Conservation (phyloP, 352 stramenopile species). For the Globisporangium radiosum region DNA sequence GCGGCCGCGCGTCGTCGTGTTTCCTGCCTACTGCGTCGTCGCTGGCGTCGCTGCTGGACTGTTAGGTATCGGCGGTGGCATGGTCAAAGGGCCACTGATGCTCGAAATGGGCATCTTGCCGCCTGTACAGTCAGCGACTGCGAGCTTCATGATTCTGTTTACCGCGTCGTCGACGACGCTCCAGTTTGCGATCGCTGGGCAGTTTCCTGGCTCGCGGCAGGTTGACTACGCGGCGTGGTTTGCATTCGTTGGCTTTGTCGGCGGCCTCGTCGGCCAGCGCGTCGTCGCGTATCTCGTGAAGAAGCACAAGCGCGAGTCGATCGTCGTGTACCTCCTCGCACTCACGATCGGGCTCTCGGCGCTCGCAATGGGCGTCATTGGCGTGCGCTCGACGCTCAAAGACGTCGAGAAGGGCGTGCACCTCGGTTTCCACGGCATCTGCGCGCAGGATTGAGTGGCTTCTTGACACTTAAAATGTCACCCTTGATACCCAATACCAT, state of each 20-base stretch:
- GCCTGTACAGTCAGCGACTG: slow-evolving; percentile 85
- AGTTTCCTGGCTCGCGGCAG: slow-evolving; percentile 67
- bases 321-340: slow-evolving; percentile 75
- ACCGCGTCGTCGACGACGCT: slow-evolving; percentile 93
- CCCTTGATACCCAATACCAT: no score
- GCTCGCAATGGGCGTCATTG: slow-evolving; percentile 61
- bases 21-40: slow-evolving; percentile 90
- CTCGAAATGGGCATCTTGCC: slow-evolving; percentile 94
- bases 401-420: slow-evolving; percentile 54
- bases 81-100: slow-evolving; percentile 97
- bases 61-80: slow-evolving; percentile 94
- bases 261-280: slow-evolving; percentile 64
- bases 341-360: slow-evolving; percentile 67
- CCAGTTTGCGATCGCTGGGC: slow-evolving; percentile 76
- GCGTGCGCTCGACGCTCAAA: slow-evolving; percentile 41
- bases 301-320: slow-evolving; percentile 86
- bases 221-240: slow-evolving; percentile 92
- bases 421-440: slow-evolving; percentile 67
- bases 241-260: slow-evolving; percentile 87
- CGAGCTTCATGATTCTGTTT: slow-evolving; percentile 89
- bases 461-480: no score
- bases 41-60: slow-evolving; percentile 93
- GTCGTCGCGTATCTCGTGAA: slow-evolving; percentile 87
- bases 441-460: slow-evolving; percentile 12
- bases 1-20: slow-evolving; percentile 78